These are phyloP conservation scores for Monosporascus sp. DNA, from an alignment of 2,329 filamentous ascomycete genomes.

Conservation along the genomic window DNA sequence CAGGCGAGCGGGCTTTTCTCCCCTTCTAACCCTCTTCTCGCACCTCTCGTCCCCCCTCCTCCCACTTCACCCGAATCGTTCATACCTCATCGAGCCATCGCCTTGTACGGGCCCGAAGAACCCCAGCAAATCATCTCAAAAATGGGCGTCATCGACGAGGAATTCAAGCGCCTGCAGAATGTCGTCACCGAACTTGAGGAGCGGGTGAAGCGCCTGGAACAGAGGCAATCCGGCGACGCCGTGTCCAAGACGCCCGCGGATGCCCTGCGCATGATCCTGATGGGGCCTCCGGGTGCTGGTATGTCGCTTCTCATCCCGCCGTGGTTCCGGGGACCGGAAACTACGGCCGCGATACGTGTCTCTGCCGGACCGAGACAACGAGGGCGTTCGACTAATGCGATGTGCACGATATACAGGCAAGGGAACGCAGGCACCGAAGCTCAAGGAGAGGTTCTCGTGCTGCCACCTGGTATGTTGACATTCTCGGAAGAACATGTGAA, in stretches of 20 bases:
- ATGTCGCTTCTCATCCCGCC: slow-evolving; percentile 33
- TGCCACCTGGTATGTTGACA: slow-evolving; percentile 78
- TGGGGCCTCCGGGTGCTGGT: slow-evolving; percentile 97
- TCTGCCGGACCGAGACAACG: too few species aligned
- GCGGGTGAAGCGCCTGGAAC: slow-evolving; percentile 81
- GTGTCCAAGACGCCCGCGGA: slow-evolving; percentile 41
- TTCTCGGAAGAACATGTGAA: background rate
- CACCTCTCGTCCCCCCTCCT: slow-evolving; percentile 13
- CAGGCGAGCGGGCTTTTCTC: slow-evolving; percentile 2
- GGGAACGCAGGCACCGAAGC: slow-evolving; percentile 95
- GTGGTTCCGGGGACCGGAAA: too few species aligned
- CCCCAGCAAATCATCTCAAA: slow-evolving; percentile 28
- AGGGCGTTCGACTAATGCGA: background rate
- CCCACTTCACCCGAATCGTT: slow-evolving; percentile 6
- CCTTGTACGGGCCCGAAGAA: slow-evolving; percentile 21
- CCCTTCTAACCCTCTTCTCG: slow-evolving; percentile 10
- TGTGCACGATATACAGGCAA: slow-evolving; percentile 60
- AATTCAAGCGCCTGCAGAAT: slow-evolving; percentile 79
- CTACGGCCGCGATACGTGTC: background rate
- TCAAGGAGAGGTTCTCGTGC: slow-evolving; percentile 96
- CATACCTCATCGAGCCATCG: slow-evolving; percentile 3
- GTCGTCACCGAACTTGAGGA: slow-evolving; percentile 78
- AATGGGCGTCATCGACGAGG: slow-evolving; percentile 87
- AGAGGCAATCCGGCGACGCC: slow-evolving; percentile 56
- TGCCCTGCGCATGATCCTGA: slow-evolving; percentile 91